Evolutionary conservation across 495 filamentous ascomycete species (phyloP).

Genomic region (Mytilinidion resinicola): DNA sequence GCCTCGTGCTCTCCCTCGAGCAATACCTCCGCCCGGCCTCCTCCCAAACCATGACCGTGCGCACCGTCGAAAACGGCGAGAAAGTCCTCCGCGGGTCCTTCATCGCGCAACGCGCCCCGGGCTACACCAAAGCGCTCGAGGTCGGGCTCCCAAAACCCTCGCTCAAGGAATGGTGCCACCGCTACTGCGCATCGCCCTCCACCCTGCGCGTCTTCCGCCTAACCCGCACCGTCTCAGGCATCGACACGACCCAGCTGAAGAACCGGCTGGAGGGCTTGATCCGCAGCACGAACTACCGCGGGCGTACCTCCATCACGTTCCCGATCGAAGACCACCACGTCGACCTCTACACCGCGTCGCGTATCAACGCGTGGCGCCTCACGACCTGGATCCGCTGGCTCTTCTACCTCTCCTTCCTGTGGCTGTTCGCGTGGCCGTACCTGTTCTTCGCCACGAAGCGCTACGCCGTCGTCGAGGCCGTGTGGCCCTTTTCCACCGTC

Average conservation of each 20-base stretch:
- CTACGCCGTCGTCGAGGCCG: slow-evolving; percentile 51
- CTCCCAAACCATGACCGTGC: slow-evolving; percentile 7
- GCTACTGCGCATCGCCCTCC: slow-evolving; percentile 45
- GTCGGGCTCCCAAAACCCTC: slow-evolving; percentile 11
- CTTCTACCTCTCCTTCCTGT: slow-evolving; percentile 55
- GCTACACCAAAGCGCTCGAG: slow-evolving; percentile 28
- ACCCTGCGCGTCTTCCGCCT: slow-evolving; percentile 49
- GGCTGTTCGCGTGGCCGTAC: slow-evolving; percentile 58
- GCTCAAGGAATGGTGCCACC: slow-evolving; percentile 51
- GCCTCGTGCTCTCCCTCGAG: slow-evolving; percentile 46
- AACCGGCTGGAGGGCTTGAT: slow-evolving; percentile 44
- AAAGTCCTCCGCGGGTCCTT: slow-evolving; percentile 31
- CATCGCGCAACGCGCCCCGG: slow-evolving; percentile 23
- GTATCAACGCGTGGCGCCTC: slow-evolving; percentile 51
- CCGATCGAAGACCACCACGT: slow-evolving; percentile 44
- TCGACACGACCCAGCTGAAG: slow-evolving; percentile 44
- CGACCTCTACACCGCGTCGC: slow-evolving; percentile 50
- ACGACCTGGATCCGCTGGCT: slow-evolving; percentile 52
- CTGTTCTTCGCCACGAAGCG: slow-evolving; percentile 55
- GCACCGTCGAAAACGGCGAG: slow-evolving; percentile 28
- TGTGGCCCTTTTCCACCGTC: slow-evolving; percentile 46
- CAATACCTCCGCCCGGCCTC: slow-evolving; percentile 36
- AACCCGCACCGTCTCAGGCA: slow-evolving; percentile 44
- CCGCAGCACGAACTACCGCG: slow-evolving; percentile 55
- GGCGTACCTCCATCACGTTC: slow-evolving; percentile 46